Evolutionary conservation across 805 yeast genomes (phyloP).

Genomic region (Brettanomyces nanus): DNA sequence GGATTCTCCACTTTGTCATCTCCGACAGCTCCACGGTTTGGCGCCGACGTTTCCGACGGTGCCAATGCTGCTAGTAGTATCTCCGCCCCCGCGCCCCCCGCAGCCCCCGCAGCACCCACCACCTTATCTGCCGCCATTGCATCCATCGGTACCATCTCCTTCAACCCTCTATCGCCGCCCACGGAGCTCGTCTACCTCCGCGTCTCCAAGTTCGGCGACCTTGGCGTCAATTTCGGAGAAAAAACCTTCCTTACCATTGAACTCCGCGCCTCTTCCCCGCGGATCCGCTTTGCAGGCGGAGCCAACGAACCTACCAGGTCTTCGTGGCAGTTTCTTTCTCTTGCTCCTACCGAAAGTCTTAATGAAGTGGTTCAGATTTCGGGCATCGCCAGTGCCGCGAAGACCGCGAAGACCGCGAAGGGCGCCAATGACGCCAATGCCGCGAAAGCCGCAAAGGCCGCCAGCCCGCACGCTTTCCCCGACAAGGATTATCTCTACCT

Average conservation of each 20-base stretch:
- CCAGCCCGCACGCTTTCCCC: constrained; percentile 29
- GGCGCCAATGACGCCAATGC: constrained; percentile 27
- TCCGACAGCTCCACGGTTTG: constrained; percentile 8
- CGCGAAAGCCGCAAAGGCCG: too few relatives aligned
- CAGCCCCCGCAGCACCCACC: background rate
- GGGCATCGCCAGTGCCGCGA: constrained; percentile 36
- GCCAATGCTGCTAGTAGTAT: background rate
- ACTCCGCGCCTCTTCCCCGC: constrained; percentile 42
- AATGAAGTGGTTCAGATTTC: constrained; percentile 64
- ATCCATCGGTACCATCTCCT: constrained; percentile 56
- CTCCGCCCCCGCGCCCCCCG: background rate
- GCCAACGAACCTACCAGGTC: constrained; percentile 46
- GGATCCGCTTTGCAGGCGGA: constrained; percentile 55
- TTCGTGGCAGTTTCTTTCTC: constrained; percentile 68
- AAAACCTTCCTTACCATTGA: constrained; percentile 45
- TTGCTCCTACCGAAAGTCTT: constrained; percentile 59
- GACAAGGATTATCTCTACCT: constrained; percentile 49
- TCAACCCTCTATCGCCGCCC: constrained; percentile 52
- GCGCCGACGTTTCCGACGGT: background rate
- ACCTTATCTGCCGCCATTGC: constrained; percentile 37
- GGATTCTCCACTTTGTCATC: background rate
- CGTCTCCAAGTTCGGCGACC: constrained; percentile 36
- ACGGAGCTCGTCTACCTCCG: constrained; percentile 55
- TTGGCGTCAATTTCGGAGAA: constrained; percentile 10
- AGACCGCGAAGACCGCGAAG: too few relatives aligned